Base-by-base conservation (phyloP, 176 grass and related monocot genomes). In the Coix lacrymajobi region DNA sequence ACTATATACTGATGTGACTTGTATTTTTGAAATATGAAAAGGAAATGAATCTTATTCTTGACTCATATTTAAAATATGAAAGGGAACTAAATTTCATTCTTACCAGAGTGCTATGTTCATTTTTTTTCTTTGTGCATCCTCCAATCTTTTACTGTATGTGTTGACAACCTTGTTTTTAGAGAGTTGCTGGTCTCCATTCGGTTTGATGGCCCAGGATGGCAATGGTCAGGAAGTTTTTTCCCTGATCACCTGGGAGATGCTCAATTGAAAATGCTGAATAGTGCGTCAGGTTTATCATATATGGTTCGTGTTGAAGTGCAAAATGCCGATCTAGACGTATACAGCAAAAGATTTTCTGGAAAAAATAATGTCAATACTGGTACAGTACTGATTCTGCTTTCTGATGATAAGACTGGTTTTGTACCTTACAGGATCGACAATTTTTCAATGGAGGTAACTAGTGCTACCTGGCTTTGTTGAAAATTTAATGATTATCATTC, bases 281-380 rank as follows among this genome's bases (percentile, higher is more conserved):
- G 84, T 88, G 79, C 90, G 25, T 91, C 90, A 41, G 90, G 85
- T 89, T 60, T 79, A 84, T 95, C 90, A 46, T 93, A 85, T 64
- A 98, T 98, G 92, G 88, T 98, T 91, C 90, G 96, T 75, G 96
- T 98, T 80, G 96, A 98, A 89, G 88, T 95, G 87, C 96, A 98
- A 84, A 89, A 93, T 88, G 96, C 90, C 75, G 96, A 95, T 91
- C 74, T 98, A 66, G 78, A 82, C 45, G 60, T 88, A 62, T 62
- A 72, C 66, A 84, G 44, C 83, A 82, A 91, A 58, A 88, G 90
- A 79, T n/a, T 78, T 69, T 76, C 84, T 37, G 86, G 88, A 66
- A 89, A 82, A 83, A 85, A 90, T 29, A 93, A 91, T 91, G 76
- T 89, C 75, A 92, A 84, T 80, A 89, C 90, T 57, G 84, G 89